Base-by-base conservation (phyloP, 1,139 yeast species). In the Suhomyces guaymorum region DNA sequence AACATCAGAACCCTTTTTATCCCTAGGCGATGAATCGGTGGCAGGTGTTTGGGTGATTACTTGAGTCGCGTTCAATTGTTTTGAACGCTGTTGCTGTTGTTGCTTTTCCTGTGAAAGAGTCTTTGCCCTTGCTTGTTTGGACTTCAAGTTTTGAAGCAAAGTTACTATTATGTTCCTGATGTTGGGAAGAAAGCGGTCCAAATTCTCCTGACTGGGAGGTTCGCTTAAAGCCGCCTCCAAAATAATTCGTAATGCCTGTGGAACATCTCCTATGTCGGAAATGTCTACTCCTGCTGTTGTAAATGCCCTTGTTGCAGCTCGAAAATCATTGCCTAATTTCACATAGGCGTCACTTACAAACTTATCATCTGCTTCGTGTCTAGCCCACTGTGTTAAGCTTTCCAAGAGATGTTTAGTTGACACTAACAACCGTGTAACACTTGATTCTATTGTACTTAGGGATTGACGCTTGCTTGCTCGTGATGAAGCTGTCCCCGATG, bases 321-420 rank as follows among this genome's bases (percentile, higher is more conserved):
- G 81, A 65, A 89, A 94, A 59, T 92, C 97, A 55, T 92, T 92
- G 0, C 98, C 98, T 24, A 94, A 71, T 46, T 80, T 83, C 10
- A 94, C 98, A 56, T 89, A 94, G 5, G 92, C 86, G 55, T 89
- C 90, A 3, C 96, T 87, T 2, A 94, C 97, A 46, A 78, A 88
- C 40, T 79, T 79, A 37, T 90, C 97, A 24, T 82, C 75, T 3
- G 88, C 90, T 22, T 76, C 75, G 18, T 77, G 79, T 41, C 80
- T 74, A 1, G 98, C 92, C 99, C 99, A 94, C 44, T 80, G 89
- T 0, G 95, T 88, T 36, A 94, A 66, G 22, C 89, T 77, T 50
- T 87, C 96, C 11, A 92, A 67, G 11, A 94, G 68, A 43, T 87
- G 92, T 51, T 90, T 90, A 1, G 97, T 90, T 2, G 96, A 86